Conservation (phyloP, 2,329 filamentous ascomycete genomes). For the Trichoderma sp. region DNA sequence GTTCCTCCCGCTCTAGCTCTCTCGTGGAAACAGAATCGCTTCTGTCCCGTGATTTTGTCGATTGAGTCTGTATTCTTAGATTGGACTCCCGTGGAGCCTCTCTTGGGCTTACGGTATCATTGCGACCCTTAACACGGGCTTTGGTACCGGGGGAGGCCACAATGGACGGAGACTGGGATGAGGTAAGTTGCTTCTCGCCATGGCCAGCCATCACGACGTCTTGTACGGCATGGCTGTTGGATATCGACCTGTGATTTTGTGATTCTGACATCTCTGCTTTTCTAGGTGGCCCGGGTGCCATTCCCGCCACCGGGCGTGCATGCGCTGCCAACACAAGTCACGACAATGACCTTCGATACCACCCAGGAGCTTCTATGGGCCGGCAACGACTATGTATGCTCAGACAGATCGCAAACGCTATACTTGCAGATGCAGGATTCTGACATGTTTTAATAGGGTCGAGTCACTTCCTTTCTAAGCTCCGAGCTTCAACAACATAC, state of each 20-base stretch:
- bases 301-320: conserved; percentile 74
- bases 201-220: neutral
- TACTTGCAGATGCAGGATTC: neutral
- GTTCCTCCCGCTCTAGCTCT: conserved; percentile 8
- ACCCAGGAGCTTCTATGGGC: conserved; percentile 88
- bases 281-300: conserved; percentile 73
- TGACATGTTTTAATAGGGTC: conserved; percentile 59
- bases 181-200: conserved; percentile 44
- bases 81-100: conserved; percentile 19
- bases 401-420: neutral
- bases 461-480: conserved; percentile 84
- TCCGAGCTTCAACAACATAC: conserved; percentile 85
- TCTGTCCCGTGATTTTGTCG: neutral
- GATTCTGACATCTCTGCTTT: conserved; percentile 17
- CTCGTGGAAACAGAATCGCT: neutral
- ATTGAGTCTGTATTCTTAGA: conserved; percentile 3
- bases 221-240: neutral
- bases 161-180: conserved; percentile 68
- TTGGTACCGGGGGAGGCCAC: conserved; percentile 39
- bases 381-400: conserved; percentile 80
- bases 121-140: conserved; percentile 23
- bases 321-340: conserved; percentile 67
- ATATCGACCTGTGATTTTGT: neutral
- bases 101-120: conserved; percentile 12
- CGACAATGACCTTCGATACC: conserved; percentile 84